A percentile compares a stretch with the other conserved stretches of the same genome.
Conservation (phyloP, 805 yeast genomes). For the Debaryomyces maramus region DNA sequence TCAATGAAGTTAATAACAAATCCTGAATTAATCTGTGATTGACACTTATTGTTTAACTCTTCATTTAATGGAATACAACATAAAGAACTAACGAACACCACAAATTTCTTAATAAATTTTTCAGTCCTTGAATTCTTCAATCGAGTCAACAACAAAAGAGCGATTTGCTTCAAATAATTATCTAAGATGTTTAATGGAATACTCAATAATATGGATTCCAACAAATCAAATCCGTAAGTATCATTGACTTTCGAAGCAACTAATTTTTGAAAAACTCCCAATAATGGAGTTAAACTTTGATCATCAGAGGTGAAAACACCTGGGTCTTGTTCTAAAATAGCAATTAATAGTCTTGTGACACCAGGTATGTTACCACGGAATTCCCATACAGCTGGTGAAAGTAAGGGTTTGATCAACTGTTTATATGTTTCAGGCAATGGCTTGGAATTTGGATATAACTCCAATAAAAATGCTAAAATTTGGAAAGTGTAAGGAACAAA, state of each 20-base stretch:
- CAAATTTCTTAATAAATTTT: slow-evolving; percentile 69
- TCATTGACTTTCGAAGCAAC: slow-evolving; percentile 85
- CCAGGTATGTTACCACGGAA: slow-evolving; percentile 92
- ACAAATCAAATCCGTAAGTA: slow-evolving; percentile 76
- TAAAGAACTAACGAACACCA: slow-evolving; percentile 51
- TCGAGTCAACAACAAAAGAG: slow-evolving; percentile 73
- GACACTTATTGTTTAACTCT: slow-evolving; percentile 23
- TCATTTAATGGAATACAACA: slow-evolving; percentile 40
- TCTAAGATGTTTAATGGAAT: slow-evolving; percentile 52
- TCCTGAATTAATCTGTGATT: slow-evolving; percentile 23
- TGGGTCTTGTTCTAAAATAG: slow-evolving; percentile 57
- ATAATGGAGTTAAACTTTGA: slow-evolving; percentile 62
- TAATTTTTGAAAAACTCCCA: slow-evolving; percentile 96
- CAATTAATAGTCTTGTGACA: slow-evolving; percentile 72
- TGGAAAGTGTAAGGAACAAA: slow-evolving; percentile 93
- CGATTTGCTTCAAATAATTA: slow-evolving; percentile 67
- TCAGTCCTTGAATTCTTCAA: slow-evolving; percentile 82
- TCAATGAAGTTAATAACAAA: slow-evolving; percentile 69
- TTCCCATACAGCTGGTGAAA: slow-evolving; percentile 95
- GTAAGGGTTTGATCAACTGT: slow-evolving; percentile 72
- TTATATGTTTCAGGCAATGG: slow-evolving; percentile 65
- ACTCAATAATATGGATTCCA: slow-evolving; percentile 64
- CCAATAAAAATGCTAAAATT: slow-evolving; percentile 76
- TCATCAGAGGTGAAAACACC: slow-evolving; percentile 33
- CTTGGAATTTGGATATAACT: slow-evolving; percentile 47